These are phyloP conservation scores for Plenodomus tracheiphilus DNA, from an alignment of 2,329 filamentous ascomycete species.

Conservation along the genomic window DNA sequence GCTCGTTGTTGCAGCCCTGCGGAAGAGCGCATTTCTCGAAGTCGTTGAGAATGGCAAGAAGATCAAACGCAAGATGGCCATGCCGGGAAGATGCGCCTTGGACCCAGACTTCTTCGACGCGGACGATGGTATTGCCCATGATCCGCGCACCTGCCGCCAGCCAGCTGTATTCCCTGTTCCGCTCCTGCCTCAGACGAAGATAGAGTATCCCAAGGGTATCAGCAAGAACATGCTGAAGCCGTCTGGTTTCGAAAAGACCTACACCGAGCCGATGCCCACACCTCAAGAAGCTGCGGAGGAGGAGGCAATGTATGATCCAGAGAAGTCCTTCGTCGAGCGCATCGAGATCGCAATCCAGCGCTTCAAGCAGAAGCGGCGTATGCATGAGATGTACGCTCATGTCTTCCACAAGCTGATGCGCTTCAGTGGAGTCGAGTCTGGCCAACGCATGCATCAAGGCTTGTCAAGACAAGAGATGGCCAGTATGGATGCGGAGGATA, in stretches of 20 bases:
- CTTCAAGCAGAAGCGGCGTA: constrained; percentile 75
- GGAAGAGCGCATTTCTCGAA: constrained; percentile 48
- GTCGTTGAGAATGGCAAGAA: constrained; percentile 47
- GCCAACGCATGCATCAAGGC: constrained; percentile 65
- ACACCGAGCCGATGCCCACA: constrained; percentile 77
- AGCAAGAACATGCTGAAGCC: constrained; percentile 49
- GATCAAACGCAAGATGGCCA: constrained; percentile 48
- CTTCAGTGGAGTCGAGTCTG: constrained; percentile 76
- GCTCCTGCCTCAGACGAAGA: constrained; percentile 33
- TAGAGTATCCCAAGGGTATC: constrained; percentile 36
- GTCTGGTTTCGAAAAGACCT: constrained; percentile 67
- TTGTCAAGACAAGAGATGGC: constrained; percentile 64
- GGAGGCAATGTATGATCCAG: constrained; percentile 66
- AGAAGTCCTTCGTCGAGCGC: constrained; percentile 60
- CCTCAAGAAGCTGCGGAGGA: constrained; percentile 70
- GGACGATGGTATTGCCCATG: constrained; percentile 34
- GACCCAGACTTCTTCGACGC: constrained; percentile 32
- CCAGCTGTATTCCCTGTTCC: constrained; percentile 27
- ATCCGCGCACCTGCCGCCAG: constrained; percentile 24
- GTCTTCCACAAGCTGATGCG: constrained; percentile 80
- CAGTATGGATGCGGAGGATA: constrained; percentile 64
- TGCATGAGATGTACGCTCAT: constrained; percentile 63
- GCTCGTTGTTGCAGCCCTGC: constrained; percentile 47
- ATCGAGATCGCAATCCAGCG: constrained; percentile 85
- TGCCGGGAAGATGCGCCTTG: constrained; percentile 36